phyloP scores from a whole-genome alignment of 2,329 filamentous ascomycete genomes.

The Fusarium sp. region DNA sequence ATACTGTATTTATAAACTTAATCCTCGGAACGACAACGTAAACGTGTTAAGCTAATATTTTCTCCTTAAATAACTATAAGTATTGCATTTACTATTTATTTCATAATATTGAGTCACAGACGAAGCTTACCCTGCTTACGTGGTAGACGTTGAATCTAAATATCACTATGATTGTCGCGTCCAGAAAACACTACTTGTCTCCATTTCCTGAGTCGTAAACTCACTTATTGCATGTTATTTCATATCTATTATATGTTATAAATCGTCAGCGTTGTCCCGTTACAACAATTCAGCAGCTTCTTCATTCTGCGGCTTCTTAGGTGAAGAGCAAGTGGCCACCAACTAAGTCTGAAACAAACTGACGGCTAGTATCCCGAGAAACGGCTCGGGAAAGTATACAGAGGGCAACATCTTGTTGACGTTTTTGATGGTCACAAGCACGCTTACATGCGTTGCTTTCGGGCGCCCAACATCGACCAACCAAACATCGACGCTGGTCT shows the following conservation, averaged over 20 bases:
- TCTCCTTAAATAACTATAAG: too few species aligned
- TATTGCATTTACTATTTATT: too few species aligned
- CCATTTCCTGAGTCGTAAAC: not conserved
- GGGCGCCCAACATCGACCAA: accelerated
- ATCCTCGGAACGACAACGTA: too few species aligned
- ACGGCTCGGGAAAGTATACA: not conserved
- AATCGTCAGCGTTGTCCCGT: accelerated
- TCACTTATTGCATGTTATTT: not conserved
- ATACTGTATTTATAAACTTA: not conserved
- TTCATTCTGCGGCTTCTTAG: not conserved
- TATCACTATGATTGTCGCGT: too few species aligned
- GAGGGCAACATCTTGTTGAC: accelerated
- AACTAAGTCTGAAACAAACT: not conserved
- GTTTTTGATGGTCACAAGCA: accelerated
- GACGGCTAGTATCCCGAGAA: not conserved
- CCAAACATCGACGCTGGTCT: accelerated
- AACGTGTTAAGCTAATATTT: too few species aligned
- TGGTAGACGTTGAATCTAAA: accelerated
- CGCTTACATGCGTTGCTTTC: not conserved
- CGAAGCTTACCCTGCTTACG: accelerated
- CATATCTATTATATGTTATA: too few species aligned
- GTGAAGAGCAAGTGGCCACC: not conserved
- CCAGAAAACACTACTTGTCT: accelerated
- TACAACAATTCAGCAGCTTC: accelerated
- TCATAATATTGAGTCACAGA: too few species aligned